Evolutionary conservation across 139 green algal genomes (phyloP), one percentile per base, ranked within the genome.

Genomic region (Tetraselmis chui): DNA sequence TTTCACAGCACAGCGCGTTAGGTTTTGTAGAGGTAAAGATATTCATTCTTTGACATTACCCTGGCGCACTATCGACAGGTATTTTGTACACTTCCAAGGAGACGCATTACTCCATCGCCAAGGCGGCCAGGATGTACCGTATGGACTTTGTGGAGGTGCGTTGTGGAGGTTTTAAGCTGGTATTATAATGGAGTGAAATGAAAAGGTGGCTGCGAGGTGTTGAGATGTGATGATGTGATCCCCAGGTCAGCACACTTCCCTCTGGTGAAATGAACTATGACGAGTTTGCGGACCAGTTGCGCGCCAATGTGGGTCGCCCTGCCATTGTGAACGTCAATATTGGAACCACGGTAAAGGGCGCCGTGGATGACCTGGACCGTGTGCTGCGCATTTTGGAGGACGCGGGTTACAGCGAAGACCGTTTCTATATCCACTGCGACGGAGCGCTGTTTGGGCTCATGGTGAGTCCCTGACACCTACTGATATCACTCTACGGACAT

Each of bases 311-410:
- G 5, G 83, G 80, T 75, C 88, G 86, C 58, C 95, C 96, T 1
- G 96, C 96, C 78, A 97, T 99, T 45, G 75, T 99, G n/a, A 98
- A 99, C 85, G 91, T 99, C 29, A 99, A 99, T 87, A 98, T 98
- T 29, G 96, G 96, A 80, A 99, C 96, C 31, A 99, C 96, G 28
- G 90, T 98, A 75, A 95, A 94, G 83, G 94, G 93, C 1, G 93
- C 94, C 22, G 93, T 97, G 2, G 92, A 93, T 75, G 90, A 95
- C 78, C 81, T 95, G 59, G 90, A 94, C 83, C 87, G 87, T 26
- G 83, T 95, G 32, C 84, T 93, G 58, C 84, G 89, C 31, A 89
- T 90, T 31, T 80, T 95, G 2, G 24, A 84, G 29, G 86, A 88
- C 58, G 81, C 84, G 1, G 94, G 94, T 25, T 98, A 93, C 91